Base-by-base conservation (phyloP, 2,329 filamentous ascomycete species). In the Penicillium psychrosexuale region DNA sequence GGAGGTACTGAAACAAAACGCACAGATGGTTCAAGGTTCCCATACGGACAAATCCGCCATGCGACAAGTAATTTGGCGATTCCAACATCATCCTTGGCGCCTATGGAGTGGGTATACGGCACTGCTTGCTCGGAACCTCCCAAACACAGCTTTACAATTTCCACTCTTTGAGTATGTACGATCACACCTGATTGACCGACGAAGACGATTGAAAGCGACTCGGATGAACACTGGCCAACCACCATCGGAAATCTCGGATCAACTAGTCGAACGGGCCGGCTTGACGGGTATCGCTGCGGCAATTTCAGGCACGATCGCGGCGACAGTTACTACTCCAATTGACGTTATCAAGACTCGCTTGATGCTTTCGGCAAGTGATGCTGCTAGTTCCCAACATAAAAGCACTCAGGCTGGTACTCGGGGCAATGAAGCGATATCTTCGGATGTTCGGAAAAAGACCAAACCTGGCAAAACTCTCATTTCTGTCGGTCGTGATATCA, bases 1-100 rank as follows among this genome's bases (percentile, higher is more conserved):
- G 13, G 91, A 96, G 71, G 90, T 96, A 8, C 84, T 96, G 60
- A 96, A 97, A 76, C 91, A 96, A 70, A 96, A 96, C 72, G 91
- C 92, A 0, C 91, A 96, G 72, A 91, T 96, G 82, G 78, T 50
- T 94, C 0, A 78, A 78, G 15, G 58, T 49, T 34, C 44, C 68
- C 13, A 56, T 68, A 11, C 43, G 46, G 49, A 56, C 27, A 17
- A 19, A 45, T 78, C 78, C 51, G 80, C 82, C 0, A 84, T 82
- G 72, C 42, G 85, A 6, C 73, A 83, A 68, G 84, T 84, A 0
- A 69, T 88, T 9, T 70, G 72, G 15, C 77, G 77, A 27, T 87
- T 89, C 67, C 76, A 73, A 57, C 79, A 81, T 1, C 78, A 74
- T 65, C 86, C 72, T 63, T 82, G 75, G 62, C 84, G 73, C 55